Evolutionary conservation across 768 basidiomycete genomes (phyloP).

Genomic region (Amanita pseudoporphyria): DNA sequence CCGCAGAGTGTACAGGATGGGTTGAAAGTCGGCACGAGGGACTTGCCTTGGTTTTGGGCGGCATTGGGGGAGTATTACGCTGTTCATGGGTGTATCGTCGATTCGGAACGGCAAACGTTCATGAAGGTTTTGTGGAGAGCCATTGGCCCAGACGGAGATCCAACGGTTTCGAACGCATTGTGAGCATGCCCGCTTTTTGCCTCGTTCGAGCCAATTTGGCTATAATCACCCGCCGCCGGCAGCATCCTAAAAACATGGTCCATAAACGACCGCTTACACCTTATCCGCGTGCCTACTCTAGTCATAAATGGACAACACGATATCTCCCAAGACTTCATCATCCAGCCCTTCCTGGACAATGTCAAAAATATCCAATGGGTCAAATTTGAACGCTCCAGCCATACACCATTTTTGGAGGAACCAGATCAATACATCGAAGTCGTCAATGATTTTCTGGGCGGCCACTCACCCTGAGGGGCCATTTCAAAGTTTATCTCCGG

Average conservation of each 20-base stretch:
- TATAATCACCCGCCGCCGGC: slow-evolving; percentile 7
- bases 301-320: slow-evolving; percentile 34
- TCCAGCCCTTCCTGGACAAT: slow-evolving; percentile 26
- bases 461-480: no score
- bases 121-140: slow-evolving; percentile 9
- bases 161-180: slow-evolving; percentile 15
- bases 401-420: slow-evolving; percentile 36
- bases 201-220: slow-evolving; percentile 16
- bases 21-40: slow-evolving; percentile 6
- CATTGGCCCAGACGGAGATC: slow-evolving; percentile 12
- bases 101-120: slow-evolving; percentile 11
- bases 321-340: slow-evolving; percentile 28
- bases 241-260: slow-evolving; percentile 30
- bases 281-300: slow-evolving; percentile 28
- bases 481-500: no score
- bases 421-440: slow-evolving; percentile 24
- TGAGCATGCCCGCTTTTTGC: slow-evolving; percentile 3
- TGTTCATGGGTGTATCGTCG: slow-evolving; percentile 12
- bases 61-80: slow-evolving; percentile 14
- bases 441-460: neutral
- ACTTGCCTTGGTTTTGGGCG: slow-evolving; percentile 7
- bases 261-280: slow-evolving; percentile 32
- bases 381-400: slow-evolving; percentile 33
- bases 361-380: slow-evolving; percentile 35
- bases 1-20: neutral